Evolutionary conservation across 1,139 yeast species (phyloP), one percentile per base, ranked within the genome.

Genomic region (Yamadazyma dushanensis): DNA sequence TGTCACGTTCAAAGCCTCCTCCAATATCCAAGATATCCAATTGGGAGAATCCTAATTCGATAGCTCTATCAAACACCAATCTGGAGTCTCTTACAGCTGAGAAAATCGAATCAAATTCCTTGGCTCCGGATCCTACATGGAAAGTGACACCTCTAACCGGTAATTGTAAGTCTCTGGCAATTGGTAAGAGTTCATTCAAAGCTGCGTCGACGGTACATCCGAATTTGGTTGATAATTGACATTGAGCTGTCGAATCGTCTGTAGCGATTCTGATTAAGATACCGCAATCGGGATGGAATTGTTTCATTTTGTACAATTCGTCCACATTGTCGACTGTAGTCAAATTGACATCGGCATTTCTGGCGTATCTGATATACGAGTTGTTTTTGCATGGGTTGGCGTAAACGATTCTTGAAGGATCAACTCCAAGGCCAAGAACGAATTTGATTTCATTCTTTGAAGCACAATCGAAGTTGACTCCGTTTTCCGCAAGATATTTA

Each of bases 111-210:
- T 66, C 62, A 41, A 82, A 76, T 56, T 88, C 95, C 39, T 77
- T 78, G 17, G 96, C 94, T 31, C 97, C 97, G 2, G 96, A 85
- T 1, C 98, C 98, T 40, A 90, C 89, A 58, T 92, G 98, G 75
- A 92, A 92, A 7, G 96, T 90, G 26, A 89, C 92, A 30, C 98
- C 98, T 19, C 67, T 78, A 26, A 90, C 75, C 39, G 76, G 63
- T 49, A 92, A 70, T 2, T 68, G 78, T 40, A 88, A 64, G 38
- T 73, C 71, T 40, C 72, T 65, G 25, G 96, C 94, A 42, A 74
- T 60, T 5, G 76, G 70, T 47, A 92, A 70, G 51, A 92, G 66
- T 38, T 63, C 66, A 19, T 63, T 54, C 30, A 68, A 51, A 2
- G 88, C 83, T 11, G 72, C 66, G 7, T 66, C 61, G 45, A 85